Conservation (phyloP, 1,284 basidiomycete genomes). For the Ganoderma lingzhi region DNA sequence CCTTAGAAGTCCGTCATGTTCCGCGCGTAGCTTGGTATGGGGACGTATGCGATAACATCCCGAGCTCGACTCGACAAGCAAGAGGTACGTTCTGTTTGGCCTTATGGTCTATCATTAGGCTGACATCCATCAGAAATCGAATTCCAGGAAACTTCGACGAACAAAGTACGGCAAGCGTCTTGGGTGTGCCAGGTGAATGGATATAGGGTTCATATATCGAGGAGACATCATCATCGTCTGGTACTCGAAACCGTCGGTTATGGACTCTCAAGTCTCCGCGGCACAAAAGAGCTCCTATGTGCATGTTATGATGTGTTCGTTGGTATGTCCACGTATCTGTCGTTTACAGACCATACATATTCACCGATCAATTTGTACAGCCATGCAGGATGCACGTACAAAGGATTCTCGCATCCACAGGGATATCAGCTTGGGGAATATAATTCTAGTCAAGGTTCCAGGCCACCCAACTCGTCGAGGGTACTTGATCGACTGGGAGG, state of each 20-base stretch:
- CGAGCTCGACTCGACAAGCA: neutral
- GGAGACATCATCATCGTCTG: slow-evolving; percentile 15
- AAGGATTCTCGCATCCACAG: slow-evolving; percentile 19
- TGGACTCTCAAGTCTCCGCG: neutral
- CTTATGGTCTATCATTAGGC: too few species aligned
- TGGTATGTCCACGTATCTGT: neutral
- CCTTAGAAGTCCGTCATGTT: slow-evolving; percentile 9
- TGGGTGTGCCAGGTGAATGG: neutral
- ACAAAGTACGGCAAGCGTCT: neutral
- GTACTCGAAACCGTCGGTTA: slow-evolving; percentile 20
- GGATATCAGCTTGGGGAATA: slow-evolving; percentile 26
- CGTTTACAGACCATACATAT: neutral
- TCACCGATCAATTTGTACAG: slow-evolving; percentile 7
- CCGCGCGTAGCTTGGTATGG: neutral
- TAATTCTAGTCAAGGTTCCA: slow-evolving; percentile 20
- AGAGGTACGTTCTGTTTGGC: too few species aligned
- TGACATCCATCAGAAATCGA: neutral
- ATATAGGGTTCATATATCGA: neutral
- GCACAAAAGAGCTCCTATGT: slow-evolving; percentile 17
- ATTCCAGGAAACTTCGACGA: slow-evolving; percentile 3
- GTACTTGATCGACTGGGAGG: slow-evolving; percentile 28
- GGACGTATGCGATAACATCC: neutral
- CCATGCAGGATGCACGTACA: slow-evolving; percentile 15
- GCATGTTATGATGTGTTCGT: slow-evolving; percentile 21
- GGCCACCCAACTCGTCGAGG: slow-evolving; percentile 9